phyloP scores from a whole-genome alignment of 1,284 basidiomycete genomes.

The Pseudozyma sp. region DNA sequence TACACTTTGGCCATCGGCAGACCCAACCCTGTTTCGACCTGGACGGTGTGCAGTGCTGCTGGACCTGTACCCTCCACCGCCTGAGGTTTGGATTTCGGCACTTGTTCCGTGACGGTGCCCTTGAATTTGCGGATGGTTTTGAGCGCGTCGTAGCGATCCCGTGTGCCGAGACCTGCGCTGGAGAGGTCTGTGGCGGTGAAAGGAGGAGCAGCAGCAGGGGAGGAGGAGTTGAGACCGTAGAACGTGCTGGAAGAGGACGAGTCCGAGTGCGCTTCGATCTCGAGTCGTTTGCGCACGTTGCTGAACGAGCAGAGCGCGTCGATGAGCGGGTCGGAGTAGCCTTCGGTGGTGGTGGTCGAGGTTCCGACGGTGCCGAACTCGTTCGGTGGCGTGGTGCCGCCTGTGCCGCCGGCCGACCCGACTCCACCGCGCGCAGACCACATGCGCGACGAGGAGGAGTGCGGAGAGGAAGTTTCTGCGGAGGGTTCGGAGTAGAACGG shows the following conservation, averaged over 20 bases:
- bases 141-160: constrained; percentile 50
- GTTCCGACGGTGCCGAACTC: constrained; percentile 42
- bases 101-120: constrained; percentile 60
- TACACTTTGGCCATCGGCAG: constrained; percentile 63
- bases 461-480: constrained; percentile 14
- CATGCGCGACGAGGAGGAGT: background rate
- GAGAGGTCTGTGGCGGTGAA: constrained; percentile 8
- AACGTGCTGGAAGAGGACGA: constrained; percentile 2
- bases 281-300: constrained; percentile 55
- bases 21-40: constrained; percentile 60
- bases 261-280: constrained; percentile 44
- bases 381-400: constrained; percentile 27
- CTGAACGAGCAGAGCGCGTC: constrained; percentile 61
- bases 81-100: constrained; percentile 18
- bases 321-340: constrained; percentile 48
- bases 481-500: constrained; percentile 36
- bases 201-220: background rate
- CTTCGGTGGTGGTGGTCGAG: constrained; percentile 11
- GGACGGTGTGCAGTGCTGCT: constrained; percentile 42
- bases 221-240: constrained; percentile 14
- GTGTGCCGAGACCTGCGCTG: constrained; percentile 32
- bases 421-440: constrained; percentile 32
- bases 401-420: constrained; percentile 35
- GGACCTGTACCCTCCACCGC: constrained; percentile 49
- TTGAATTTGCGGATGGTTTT: constrained; percentile 55